phyloP scores from a whole-genome alignment of 75 land plant genomes.

The Selaginella moellendorffii region DNA sequence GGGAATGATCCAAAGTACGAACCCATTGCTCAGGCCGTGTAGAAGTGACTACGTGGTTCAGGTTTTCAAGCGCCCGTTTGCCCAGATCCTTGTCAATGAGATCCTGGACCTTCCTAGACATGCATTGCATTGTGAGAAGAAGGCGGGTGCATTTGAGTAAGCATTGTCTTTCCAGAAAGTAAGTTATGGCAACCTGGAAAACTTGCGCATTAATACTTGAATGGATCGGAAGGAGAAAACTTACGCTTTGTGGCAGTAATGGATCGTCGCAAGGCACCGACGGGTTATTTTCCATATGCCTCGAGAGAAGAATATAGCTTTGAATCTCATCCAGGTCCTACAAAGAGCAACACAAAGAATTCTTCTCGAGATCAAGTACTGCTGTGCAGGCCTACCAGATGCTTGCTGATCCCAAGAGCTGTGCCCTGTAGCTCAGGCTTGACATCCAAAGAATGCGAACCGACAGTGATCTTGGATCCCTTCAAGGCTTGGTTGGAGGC shows the following conservation, averaged over 20 bases:
- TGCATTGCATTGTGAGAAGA: constrained; percentile 32
- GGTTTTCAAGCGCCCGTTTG: not conserved
- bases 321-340: constrained; percentile 91
- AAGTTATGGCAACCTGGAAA: constrained; percentile 46
- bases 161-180: constrained; percentile 79
- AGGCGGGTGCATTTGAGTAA: constrained; percentile 64
- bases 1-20: not conserved
- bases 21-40: not conserved
- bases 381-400: constrained; percentile 24
- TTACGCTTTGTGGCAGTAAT: constrained; percentile 39
- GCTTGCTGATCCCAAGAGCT: constrained; percentile 39
- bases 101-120: not conserved
- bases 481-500: constrained; percentile 53
- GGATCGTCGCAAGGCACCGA: constrained; percentile 4
- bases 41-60: not conserved
- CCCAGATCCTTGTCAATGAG: not conserved
- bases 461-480: constrained; percentile 32
- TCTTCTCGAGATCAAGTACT: not conserved
- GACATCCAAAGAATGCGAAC: constrained; percentile 33
- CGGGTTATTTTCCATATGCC: constrained; percentile 18
- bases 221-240: too few species aligned
- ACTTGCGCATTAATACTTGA: not conserved
- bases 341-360: not conserved
- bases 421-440: constrained; percentile 35
- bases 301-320: constrained; percentile 47